A percentile compares a stretch with the other conserved stretches of the same genome.
Evolutionary conservation across 2,329 filamentous ascomycete species (phyloP).

Genomic region (Aspergillus ochraceus): DNA sequence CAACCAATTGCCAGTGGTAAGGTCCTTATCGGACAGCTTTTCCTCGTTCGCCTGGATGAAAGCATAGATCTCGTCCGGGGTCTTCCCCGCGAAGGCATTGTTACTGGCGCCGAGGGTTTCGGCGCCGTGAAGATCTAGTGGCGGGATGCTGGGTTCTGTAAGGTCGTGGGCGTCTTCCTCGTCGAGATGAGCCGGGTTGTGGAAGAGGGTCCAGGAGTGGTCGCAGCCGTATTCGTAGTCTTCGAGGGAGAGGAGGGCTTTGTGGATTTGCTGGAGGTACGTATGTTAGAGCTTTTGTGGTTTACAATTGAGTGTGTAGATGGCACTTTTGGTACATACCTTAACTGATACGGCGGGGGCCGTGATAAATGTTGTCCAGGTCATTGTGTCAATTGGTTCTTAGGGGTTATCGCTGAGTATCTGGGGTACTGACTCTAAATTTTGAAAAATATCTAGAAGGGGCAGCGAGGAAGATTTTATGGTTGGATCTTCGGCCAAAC

Average conservation of each 20-base stretch:
- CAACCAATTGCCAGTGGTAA: not conserved
- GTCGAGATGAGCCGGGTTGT: not conserved
- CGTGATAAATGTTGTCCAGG: not conserved
- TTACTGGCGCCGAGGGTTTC: not conserved
- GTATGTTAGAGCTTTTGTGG: not conserved
- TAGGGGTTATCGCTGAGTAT: too few relatives aligned
- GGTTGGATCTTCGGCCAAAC: slow-evolving; percentile 11
- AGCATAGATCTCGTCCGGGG: not conserved
- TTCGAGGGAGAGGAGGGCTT: not conserved
- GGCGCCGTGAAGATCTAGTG: not conserved
- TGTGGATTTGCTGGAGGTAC: not conserved
- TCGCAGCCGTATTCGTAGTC: not conserved
- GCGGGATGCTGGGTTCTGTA: not conserved
- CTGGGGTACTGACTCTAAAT: too few relatives aligned
- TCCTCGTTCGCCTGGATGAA: not conserved
- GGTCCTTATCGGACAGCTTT: not conserved
- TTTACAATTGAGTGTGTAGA: not conserved
- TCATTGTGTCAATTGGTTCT: not conserved
- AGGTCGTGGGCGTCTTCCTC: not conserved
- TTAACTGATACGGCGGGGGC: slow-evolving; percentile 18
- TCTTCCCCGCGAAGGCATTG: not conserved
- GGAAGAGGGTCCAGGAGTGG: not conserved
- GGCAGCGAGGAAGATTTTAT: not conserved
- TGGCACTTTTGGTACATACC: too few relatives aligned
- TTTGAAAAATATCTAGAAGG: too few relatives aligned